phyloP scores from a whole-genome alignment of 768 basidiomycete genomes.

The Neoboletus magnificus region DNA sequence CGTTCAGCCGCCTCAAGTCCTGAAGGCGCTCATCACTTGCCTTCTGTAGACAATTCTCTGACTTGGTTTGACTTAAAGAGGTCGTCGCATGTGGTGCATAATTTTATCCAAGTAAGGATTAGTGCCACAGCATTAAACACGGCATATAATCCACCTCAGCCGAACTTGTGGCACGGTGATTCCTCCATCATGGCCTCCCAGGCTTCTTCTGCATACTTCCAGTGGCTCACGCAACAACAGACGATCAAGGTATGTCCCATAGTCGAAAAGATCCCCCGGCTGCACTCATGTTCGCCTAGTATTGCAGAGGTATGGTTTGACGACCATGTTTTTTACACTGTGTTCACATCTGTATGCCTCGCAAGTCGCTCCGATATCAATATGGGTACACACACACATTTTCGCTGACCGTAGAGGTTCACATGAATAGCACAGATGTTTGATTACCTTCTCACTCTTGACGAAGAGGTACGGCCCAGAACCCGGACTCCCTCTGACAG shows the following conservation, averaged over 20 bases:
- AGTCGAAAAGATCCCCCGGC: too few relatives aligned
- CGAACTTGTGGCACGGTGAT: background rate
- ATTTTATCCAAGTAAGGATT: background rate
- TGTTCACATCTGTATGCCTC: background rate
- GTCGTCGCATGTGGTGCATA: background rate
- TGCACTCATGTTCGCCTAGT: background rate
- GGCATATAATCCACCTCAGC: background rate
- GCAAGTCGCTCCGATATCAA: constrained; percentile 10
- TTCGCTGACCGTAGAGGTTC: background rate
- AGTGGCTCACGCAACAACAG: constrained; percentile 5
- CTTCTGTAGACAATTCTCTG: background rate
- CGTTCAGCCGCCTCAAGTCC: background rate
- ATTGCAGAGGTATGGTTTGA: constrained; percentile 2
- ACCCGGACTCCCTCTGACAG: too few relatives aligned
- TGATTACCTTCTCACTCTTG: constrained; percentile 11
- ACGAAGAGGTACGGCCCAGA: constrained; percentile 10
- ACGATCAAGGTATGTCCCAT: constrained; percentile 5
- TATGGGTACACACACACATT: constrained; percentile 4
- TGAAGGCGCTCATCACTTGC: background rate
- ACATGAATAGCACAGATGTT: background rate
- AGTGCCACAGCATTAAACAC: background rate
- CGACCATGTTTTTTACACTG: background rate
- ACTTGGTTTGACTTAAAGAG: background rate
- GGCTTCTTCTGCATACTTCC: background rate
- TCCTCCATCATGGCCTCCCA: background rate